Evolutionary conservation across 495 filamentous ascomycete genomes (phyloP), one percentile per base, ranked within the genome.

Genomic region (Aspergillus nanangensis): DNA sequence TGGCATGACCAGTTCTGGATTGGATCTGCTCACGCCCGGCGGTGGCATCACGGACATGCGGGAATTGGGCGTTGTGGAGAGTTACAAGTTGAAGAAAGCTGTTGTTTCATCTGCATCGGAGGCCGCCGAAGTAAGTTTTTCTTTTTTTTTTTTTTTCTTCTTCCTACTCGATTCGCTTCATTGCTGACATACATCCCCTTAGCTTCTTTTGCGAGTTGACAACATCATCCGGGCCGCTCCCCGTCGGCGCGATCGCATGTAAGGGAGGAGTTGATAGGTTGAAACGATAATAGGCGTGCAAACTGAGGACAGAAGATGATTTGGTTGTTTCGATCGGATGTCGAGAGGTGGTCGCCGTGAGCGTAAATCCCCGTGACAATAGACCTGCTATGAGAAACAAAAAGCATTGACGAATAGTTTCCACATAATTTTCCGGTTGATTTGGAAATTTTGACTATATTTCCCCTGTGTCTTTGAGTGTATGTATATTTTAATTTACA

Each of bases 41-140:
- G 94, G 94, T 35, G 90, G 90, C 27, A 91, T 98, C 63, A 79
- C 90, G 5, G 92, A 98, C 62, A 98, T 98, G 93, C 80, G 91
- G 35, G 88, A 97, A 58, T 66, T 94, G 44, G 94, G 93, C 18
- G 90, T 98, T n/a, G 86, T 98, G 59, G 93, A 98, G 71, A 95
- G 90, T 59, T 98, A 96, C 75, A 97, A 98, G 76, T 70, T 98
- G 62, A 98, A 98, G 80, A 85, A 84, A 63, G 93, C 93, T 11
- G 93, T 98, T 45, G 93, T 98, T 27, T 88, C 83, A 19, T 95
- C 90, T 45, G 93, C 93, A 10, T 90, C 87, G 18, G 93, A 98
- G 70, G 93, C 93, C 25, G 92, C 93, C 45, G 94, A 98, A 80
- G 90, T 96, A 75, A 67, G 81, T 40, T 22, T n/a, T n/a, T n/a